Percentiles rank a stretch among this genome's conserved stretches.
phyloP scores from a whole-genome alignment of 1,284 basidiomycete species.

The Ceratobasidium theobromae region DNA sequence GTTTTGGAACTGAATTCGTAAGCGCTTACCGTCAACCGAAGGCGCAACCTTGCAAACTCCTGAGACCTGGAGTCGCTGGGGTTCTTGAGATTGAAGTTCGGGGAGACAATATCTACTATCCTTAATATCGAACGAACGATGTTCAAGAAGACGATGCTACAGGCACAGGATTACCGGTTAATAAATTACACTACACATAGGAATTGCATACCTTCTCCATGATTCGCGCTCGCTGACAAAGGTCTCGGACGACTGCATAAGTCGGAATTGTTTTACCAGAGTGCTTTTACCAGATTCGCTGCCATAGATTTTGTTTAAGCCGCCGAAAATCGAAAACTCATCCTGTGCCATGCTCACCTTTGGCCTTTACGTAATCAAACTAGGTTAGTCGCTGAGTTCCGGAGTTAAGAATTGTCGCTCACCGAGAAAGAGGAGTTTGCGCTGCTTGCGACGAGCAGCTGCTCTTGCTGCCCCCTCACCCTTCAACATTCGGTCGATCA shows the following conservation, averaged over 20 bases:
- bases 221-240: slow-evolving; percentile 15
- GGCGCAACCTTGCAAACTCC: slow-evolving; percentile 11
- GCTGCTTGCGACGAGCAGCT: slow-evolving; percentile 6
- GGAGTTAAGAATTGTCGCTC: neutral
- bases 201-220: slow-evolving; percentile 1
- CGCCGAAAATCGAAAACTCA: neutral
- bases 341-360: neutral
- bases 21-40: slow-evolving; percentile 7
- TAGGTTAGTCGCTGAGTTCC: neutral
- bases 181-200: neutral
- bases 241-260: slow-evolving; percentile 6
- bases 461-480: neutral
- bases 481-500: slow-evolving; percentile 13
- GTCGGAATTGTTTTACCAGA: slow-evolving; percentile 35
- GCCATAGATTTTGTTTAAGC: neutral
- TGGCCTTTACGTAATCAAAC: neutral
- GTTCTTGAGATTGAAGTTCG: slow-evolving; percentile 10
- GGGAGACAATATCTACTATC: slow-evolving; percentile 20
- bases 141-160: slow-evolving; percentile 33
- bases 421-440: slow-evolving; percentile 13
- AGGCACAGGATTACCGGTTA: neutral
- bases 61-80: neutral
- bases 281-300: slow-evolving; percentile 35
- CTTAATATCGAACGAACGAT: slow-evolving; percentile 32
- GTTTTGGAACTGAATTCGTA: neutral